Evolutionary conservation across 768 basidiomycete species (phyloP).

Genomic region (Russula earlei): DNA sequence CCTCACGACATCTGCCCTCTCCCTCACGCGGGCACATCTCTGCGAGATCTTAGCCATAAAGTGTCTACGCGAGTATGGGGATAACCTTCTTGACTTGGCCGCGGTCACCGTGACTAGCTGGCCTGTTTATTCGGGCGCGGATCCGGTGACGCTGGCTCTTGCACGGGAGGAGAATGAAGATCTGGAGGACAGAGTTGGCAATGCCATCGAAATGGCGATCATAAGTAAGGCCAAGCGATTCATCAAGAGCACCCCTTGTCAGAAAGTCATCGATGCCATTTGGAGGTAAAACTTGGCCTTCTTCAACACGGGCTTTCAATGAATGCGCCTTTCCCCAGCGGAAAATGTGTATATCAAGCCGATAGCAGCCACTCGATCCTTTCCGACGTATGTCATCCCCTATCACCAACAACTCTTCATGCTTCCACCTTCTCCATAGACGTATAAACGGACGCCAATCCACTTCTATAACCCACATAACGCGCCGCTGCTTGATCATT

Average conservation of each 20-base stretch:
- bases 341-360: conserved; percentile 86
- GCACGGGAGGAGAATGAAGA: conserved; percentile 63
- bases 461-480: conserved; percentile 93
- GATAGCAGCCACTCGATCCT: conserved; percentile 83
- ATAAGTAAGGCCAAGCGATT: conserved; percentile 79
- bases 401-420: background rate
- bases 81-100: conserved; percentile 58
- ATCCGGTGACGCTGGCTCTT: conserved; percentile 43
- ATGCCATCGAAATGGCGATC: conserved; percentile 90
- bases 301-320: background rate
- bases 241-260: conserved; percentile 81
- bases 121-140: conserved; percentile 73
- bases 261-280: conserved; percentile 80
- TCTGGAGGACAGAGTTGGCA: conserved; percentile 72
- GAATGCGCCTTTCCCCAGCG: conserved; percentile 36
- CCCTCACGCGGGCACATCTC: conserved; percentile 63
- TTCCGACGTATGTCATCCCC: conserved; percentile 54
- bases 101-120: conserved; percentile 69
- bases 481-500: conserved; percentile 91
- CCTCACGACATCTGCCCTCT: conserved; percentile 59
- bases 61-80: conserved; percentile 61
- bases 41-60: conserved; percentile 88
- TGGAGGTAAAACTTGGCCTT: conserved; percentile 47
- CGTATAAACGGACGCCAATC: conserved; percentile 85
- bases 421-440: conserved; percentile 37